phyloP scores from a whole-genome alignment of 306 rosid species.

The Citrullus amarus region DNA sequence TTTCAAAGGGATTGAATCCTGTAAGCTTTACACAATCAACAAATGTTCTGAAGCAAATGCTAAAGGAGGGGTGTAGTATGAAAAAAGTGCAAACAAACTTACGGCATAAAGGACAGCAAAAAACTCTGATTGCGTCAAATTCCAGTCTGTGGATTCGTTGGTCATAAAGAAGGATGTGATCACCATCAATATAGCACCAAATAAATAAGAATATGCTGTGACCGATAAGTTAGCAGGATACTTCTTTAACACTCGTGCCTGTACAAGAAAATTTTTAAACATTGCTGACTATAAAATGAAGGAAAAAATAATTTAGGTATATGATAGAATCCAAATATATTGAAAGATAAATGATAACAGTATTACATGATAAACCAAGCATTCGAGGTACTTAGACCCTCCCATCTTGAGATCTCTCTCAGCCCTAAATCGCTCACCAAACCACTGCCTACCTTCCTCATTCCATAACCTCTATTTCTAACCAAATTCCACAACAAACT shows the following conservation, averaged over 20 bases:
- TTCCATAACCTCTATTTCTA: too few relatives aligned
- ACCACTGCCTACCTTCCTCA: too few relatives aligned
- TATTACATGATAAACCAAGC: too few relatives aligned
- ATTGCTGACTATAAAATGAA: neutral
- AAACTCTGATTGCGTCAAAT: constrained; percentile 52
- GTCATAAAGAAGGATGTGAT: constrained; percentile 45
- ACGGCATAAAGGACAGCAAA: constrained; percentile 77
- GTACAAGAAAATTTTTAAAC: constrained; percentile 5
- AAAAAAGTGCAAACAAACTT: constrained; percentile 1
- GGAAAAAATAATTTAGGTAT: too few relatives aligned
- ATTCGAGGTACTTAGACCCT: too few relatives aligned
- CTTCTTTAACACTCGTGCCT: constrained; percentile 72
- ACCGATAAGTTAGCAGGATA: constrained; percentile 78
- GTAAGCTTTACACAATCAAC: neutral
- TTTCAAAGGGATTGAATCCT: neutral
- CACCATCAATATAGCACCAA: constrained; percentile 65
- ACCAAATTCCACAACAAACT: too few relatives aligned
- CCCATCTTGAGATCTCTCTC: too few relatives aligned
- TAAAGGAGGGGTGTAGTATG: neutral
- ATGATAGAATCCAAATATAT: too few relatives aligned
- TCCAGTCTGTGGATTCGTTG: constrained; percentile 56
- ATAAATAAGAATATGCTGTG: constrained; percentile 69
- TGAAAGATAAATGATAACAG: too few relatives aligned
- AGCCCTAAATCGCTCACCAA: too few relatives aligned
- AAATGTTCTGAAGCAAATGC: neutral